Percentiles rank a stretch among this genome's conserved stretches.
These are phyloP conservation scores for Albatrellus sp. DNA, from an alignment of 1,284 basidiomycete species.

Conservation along the genomic window DNA sequence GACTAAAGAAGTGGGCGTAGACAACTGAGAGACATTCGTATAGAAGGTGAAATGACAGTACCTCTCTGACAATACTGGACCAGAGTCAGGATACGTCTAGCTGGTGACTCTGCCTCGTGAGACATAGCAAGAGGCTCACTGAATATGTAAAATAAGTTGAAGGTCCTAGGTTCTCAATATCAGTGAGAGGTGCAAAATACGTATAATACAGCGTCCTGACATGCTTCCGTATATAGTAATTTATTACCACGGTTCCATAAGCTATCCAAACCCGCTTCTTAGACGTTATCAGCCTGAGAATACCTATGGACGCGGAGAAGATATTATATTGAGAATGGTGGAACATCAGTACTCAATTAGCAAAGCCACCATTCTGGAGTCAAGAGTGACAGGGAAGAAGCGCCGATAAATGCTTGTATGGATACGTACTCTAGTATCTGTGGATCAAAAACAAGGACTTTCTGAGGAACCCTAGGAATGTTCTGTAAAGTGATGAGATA, in stretches of 20 bases:
- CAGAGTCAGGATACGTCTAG: constrained; percentile 30
- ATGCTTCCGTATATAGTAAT: background rate
- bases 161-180: background rate
- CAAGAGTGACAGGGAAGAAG: no score
- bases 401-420: no score
- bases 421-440: no score
- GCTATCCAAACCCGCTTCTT: no score
- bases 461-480: no score
- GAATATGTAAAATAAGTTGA: background rate
- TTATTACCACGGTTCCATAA: background rate
- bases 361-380: no score
- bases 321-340: no score
- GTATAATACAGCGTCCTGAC: background rate
- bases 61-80: constrained; percentile 28
- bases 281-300: no score
- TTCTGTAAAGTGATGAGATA: no score
- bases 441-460: no score
- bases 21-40: constrained; percentile 11
- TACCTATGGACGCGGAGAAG: no score
- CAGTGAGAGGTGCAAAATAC: background rate
- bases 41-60: constrained; percentile 15
- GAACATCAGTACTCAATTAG: no score
- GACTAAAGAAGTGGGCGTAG: constrained; percentile 23
- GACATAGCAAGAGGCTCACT: constrained; percentile 12
- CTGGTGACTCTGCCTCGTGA: constrained; percentile 17